Conservation (phyloP, 208 protist genomes). For the Dictyostelium gargantuum region DNA sequence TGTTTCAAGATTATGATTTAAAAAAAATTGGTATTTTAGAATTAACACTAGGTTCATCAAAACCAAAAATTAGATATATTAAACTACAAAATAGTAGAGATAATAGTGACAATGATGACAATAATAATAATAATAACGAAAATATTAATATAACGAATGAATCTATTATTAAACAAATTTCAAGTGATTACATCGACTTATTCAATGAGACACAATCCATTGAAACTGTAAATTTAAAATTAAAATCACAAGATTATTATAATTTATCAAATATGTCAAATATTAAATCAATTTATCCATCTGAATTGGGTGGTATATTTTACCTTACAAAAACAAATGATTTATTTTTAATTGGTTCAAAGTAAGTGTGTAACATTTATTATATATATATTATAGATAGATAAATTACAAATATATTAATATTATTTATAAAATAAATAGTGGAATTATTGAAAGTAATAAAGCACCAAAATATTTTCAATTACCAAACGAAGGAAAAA, state of each 20-base stretch:
- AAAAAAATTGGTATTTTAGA: slow-evolving; percentile 27
- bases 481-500: neutral
- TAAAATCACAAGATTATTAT: neutral
- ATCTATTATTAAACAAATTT: neutral
- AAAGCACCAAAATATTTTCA: neutral
- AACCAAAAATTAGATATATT: slow-evolving; percentile 1
- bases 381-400: no score
- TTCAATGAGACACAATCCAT: neutral
- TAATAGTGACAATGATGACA: neutral
- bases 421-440: neutral
- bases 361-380: slow-evolving; percentile 13
- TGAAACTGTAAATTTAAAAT: neutral
- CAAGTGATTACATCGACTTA: neutral
- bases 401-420: neutral
- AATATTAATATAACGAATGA: neutral
- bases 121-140: neutral
- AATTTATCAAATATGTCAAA: neutral
- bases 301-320: neutral
- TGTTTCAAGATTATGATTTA: neutral
- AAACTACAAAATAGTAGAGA: neutral
- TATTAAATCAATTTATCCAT: neutral
- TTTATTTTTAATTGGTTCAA: slow-evolving; percentile 30
- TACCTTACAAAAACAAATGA: slow-evolving; percentile 5
- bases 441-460: neutral
- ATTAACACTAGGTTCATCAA: neutral